Evolutionary conservation across 2,329 filamentous ascomycete species (phyloP).

Genomic region (Acrocalymma vagum): DNA sequence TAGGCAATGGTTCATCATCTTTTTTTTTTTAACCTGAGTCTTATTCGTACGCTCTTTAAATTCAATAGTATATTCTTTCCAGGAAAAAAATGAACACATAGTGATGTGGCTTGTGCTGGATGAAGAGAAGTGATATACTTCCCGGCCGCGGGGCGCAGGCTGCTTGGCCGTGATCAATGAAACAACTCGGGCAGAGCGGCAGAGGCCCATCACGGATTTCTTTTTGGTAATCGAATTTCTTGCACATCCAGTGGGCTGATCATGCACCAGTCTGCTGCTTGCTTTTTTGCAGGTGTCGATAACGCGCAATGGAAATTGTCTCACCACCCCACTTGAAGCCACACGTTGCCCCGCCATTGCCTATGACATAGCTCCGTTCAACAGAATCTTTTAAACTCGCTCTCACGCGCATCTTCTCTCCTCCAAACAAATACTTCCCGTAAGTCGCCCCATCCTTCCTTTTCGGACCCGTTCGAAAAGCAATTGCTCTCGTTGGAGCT

Average conservation of each 20-base stretch:
- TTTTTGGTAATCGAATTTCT: conserved; percentile 21
- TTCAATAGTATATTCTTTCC: conserved; percentile 15
- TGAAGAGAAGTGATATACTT: conserved; percentile 6
- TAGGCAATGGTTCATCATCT: conserved; percentile 4
- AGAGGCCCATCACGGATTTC: conserved; percentile 7
- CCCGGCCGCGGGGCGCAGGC: conserved; percentile 33
- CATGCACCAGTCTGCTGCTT: no score
- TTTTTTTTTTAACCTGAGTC: no score
- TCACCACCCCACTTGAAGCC: conserved; percentile 21
- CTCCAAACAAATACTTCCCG: conserved; percentile 21
- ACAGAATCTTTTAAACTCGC: conserved; percentile 27
- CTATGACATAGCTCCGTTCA: conserved; percentile 30
- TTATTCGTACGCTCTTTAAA: conserved; percentile 18
- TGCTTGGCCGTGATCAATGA: conserved; percentile 12
- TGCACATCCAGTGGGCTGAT: conserved; percentile 1
- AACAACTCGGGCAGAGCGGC: conserved; percentile 9
- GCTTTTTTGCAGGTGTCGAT: conserved; percentile 34
- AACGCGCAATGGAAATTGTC: conserved; percentile 19
- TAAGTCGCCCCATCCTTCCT: conserved; percentile 20
- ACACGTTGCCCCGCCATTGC: conserved; percentile 24
- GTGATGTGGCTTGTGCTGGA: no score
- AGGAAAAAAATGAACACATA: conserved; percentile 1
- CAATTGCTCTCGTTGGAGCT: conserved; percentile 4
- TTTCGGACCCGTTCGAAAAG: conserved; percentile 6
- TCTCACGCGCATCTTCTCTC: conserved; percentile 12